Evolutionary conservation across 2,329 filamentous ascomycete species (phyloP), one percentile per base, ranked within the genome.

Genomic region (Knoxdaviesia capensis): DNA sequence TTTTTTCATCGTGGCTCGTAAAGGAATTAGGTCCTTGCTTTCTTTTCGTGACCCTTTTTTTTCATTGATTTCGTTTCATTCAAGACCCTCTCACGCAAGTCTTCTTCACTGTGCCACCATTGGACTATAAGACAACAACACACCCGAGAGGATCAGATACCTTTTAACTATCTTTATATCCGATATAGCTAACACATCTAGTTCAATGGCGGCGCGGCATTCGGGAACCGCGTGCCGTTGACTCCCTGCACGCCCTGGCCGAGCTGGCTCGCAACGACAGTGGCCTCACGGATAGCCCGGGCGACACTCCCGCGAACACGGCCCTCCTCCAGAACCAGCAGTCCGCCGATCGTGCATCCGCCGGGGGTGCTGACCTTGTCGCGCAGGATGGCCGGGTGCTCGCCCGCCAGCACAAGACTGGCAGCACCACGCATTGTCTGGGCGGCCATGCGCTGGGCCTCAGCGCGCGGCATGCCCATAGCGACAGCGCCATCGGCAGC

Each of bases 301-400:
- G 77, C 67, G 11, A 86, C 66, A 0, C 69, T 70, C 5, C 77
- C 78, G 49, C 80, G 69, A 6, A 84, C 71, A 6, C 68, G 63
- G 7, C 77, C 78, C 52, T 88, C 80, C 56, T 88, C 82, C 6
- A 88, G 60, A 5, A 80, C 75, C 50, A 84, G 55, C 41, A 87
- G 57, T 0, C 81, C 83, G 2, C 74, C 76, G 47, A 86, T 84
- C 5, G 80, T 86, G 57, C 80, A 86, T 1, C 82, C 82, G 5
- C 79, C 81, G 0, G 81, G 80, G 1, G 80, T 85, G 48, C 65
- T 75, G n/a, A 85, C 77, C 59, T 81, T 82, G 50, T 88, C 81
- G 41, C 76, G 68, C 41, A 87, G 59, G 28, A 85, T 59, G 10
- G 80, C 80, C 1, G 82, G 83, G 56, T 87, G 81, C 54, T 85